phyloP scores from a whole-genome alignment of 176 grass and related monocot species.

The Stipa capillata region DNA sequence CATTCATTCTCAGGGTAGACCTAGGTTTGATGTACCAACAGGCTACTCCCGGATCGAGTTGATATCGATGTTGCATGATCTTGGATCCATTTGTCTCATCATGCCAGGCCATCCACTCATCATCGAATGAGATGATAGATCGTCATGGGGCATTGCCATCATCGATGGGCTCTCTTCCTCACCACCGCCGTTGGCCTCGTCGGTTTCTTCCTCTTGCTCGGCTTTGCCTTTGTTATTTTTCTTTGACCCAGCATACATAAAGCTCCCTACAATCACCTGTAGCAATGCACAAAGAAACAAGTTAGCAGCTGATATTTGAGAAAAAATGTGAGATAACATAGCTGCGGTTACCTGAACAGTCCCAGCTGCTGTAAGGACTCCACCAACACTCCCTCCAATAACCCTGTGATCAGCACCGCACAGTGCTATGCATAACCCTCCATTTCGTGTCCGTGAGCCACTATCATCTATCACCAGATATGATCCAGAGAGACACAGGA shows the following conservation, averaged over 20 bases:
- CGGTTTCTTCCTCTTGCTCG: not conserved
- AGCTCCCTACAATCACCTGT: conserved; percentile 42
- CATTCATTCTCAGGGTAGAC: no score
- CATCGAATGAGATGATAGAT: not conserved
- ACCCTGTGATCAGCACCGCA: conserved; percentile 45
- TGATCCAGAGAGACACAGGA: conserved; percentile 62
- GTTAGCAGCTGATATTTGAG: no score
- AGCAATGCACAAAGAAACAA: not conserved
- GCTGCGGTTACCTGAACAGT: conserved; percentile 46
- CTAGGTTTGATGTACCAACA: no score
- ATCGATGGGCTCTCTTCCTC: not conserved
- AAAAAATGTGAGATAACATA: not conserved
- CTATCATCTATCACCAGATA: conserved; percentile 48
- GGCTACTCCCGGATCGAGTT: conserved; percentile 36
- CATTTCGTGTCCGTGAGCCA: conserved; percentile 31
- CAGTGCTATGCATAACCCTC: conserved; percentile 48
- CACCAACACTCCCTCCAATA: conserved; percentile 57
- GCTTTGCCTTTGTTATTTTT: conserved; percentile 45
- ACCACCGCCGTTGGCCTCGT: not conserved
- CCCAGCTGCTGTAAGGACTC: conserved; percentile 52
- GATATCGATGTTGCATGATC: conserved; percentile 28
- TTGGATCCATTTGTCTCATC: conserved; percentile 42
- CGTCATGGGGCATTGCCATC: not conserved
- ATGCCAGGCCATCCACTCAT: conserved; percentile 29
- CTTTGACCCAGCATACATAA: conserved; percentile 39